Evolutionary conservation across 2,329 filamentous ascomycete genomes (phyloP), one percentile per base, ranked within the genome.

Genomic region (Pseudopyricularia javanii): DNA sequence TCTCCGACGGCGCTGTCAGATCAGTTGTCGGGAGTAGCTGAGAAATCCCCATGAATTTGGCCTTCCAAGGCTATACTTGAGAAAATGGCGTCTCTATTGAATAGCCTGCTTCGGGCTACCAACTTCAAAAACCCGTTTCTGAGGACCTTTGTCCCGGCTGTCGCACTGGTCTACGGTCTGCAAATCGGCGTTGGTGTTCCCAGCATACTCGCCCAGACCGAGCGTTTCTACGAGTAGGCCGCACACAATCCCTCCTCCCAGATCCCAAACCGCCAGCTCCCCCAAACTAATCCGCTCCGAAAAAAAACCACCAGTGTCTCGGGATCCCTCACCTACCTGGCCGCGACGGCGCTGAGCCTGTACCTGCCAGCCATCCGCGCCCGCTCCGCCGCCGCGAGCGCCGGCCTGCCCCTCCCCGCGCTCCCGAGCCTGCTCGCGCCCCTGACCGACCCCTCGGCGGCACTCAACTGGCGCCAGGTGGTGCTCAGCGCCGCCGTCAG

Each of bases 321-420:
- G 2, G 83, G 83, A 49, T 82, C 80, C 14, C 61, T 83, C 32
- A 86, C 83, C 2, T 85, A 83, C 61, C 71, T 86, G 35, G 78
- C 79, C 52, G 82, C 82, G 62, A 80, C 79, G 14, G 76, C 78
- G 0, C 64, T 85, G 28, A 80, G 76, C 54, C 68, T 86, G 15
- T 80, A 78, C 57, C 69, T 86, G 15, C 82, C 82, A 0, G 73
- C 74, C 3, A 66, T 83, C 53, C 71, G 80, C 43, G 77, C 77
- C 14, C 70, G 73, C 47, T 70, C 71, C 51, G 73, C 78, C 6
- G 73, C 74, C 1, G 60, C 67, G 0, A 59, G 71, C 1, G 59
- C 67, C 0, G 60, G 72, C 11, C 45, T 52, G 30, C 47, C 37
- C 50, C 49, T 45, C 17, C 50, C 50, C 14, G 15, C 67, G 35